Evolutionary conservation across 1,284 basidiomycete genomes (phyloP).

Genomic region (Sanghuangporus weigelae): DNA sequence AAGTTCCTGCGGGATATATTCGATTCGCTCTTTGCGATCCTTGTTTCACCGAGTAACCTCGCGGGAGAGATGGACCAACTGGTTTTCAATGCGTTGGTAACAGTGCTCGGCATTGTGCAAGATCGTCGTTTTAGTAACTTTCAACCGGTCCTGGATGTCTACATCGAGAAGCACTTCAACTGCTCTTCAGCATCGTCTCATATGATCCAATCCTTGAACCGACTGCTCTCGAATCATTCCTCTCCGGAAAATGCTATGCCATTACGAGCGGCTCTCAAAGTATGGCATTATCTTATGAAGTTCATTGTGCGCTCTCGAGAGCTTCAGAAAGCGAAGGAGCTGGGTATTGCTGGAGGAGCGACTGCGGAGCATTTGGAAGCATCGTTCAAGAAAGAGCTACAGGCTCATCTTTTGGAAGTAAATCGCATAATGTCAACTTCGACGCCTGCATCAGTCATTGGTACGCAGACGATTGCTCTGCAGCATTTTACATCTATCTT

Average conservation of each 20-base stretch:
- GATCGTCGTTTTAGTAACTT: conserved; percentile 97
- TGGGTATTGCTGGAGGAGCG: conserved; percentile 70
- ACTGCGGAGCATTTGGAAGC: conserved; percentile 84
- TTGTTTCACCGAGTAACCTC: conserved; percentile 72
- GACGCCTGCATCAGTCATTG: conserved; percentile 82
- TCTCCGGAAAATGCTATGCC: conserved; percentile 70
- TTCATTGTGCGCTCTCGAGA: conserved; percentile 88
- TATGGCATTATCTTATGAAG: conserved; percentile 95
- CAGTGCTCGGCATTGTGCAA: conserved; percentile 84
- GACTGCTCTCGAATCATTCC: conserved; percentile 72
- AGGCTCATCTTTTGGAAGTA: conserved; percentile 72
- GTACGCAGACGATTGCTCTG: conserved; percentile 90
- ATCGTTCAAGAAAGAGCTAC: conserved; percentile 80
- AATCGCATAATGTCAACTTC: conserved; percentile 85
- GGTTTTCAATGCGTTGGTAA: conserved; percentile 89
- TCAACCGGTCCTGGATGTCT: conserved; percentile 87
- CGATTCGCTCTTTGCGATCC: conserved; percentile 88
- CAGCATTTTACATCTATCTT: conserved; percentile 93
- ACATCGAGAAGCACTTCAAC: conserved; percentile 87
- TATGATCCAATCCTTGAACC: conserved; percentile 84
- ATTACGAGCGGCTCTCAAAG: conserved; percentile 87
- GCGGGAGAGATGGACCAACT: conserved; percentile 78
- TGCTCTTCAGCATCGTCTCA: conserved; percentile 75
- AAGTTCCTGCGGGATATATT: conserved; percentile 93
- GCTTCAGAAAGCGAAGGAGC: conserved; percentile 77